Evolutionary conservation across 257 asterid genomes (phyloP), one percentile per base, ranked within the genome.

Genomic region (Knoxia roxburghii): DNA sequence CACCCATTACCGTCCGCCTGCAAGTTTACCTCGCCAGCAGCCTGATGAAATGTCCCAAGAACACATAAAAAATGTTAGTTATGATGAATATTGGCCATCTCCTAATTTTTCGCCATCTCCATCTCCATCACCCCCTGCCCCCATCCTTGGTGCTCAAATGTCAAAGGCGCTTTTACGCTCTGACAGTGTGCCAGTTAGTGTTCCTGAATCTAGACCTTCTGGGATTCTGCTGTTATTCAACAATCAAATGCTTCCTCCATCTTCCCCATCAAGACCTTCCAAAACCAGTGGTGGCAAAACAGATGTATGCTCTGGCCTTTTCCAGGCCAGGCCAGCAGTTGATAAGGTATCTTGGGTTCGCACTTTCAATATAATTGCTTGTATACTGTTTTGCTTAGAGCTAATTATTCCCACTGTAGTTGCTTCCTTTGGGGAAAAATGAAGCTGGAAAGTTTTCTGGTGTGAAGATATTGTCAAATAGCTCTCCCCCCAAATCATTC

Each of bases 181-280:
- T 64, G 97, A 85, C 77, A 90, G 97, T 79, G 96, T 92, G 60
- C 97, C 97, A 24, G 85, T 78, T 70, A 86, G 87, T 59, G 82
- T 86, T 71, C 95, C 94, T 23, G 78, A 75, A 49, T 76, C 80
- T 46, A 84, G 75, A 74, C 84, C 82, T 72, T 77, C 83, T 70
- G 74, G 77, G 70, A 61, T 72, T 64, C 84, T 84, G 63, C 65
- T 72, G 29, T 61, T 82, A 69, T 81, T 78, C 23, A 78, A 71
- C 77, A 77, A 82, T 78, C 87, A 68, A 67, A 62, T 74, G 63
- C 66, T 83, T 74, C 86, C 78, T 72, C 87, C 86, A 68, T 84
- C 88, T 62, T 82, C 88, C 66, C 86, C 87, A 8, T 51, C 59
- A 49, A 87, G 79, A 75, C 76, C 75, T 72, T 63, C 72, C 65